These are phyloP conservation scores for Cordyceps fumosorosea DNA, from an alignment of 2,329 filamentous ascomycete genomes.

Conservation along the genomic window DNA sequence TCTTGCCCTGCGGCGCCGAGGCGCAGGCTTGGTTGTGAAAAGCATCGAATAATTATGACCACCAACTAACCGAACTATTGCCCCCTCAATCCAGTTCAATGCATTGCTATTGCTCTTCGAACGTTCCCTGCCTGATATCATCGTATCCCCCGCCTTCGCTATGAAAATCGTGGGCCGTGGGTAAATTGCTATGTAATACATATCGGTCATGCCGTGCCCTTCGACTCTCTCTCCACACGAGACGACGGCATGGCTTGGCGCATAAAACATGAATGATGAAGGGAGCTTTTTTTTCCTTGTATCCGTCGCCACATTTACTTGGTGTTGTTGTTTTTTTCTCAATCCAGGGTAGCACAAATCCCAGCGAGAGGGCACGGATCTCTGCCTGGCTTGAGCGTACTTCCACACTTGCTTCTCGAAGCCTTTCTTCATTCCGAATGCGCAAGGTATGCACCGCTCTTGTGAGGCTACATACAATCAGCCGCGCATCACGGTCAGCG, in stretches of 20 bases:
- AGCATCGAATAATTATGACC: too few species aligned
- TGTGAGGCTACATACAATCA: neutral
- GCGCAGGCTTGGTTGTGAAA: too few species aligned
- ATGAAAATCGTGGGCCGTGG: neutral
- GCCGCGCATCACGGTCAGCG: too few species aligned
- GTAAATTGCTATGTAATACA: neutral
- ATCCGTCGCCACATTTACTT: too few species aligned
- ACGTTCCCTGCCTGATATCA: neutral
- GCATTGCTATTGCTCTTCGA: neutral
- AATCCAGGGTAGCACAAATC: neutral
- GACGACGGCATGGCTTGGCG: neutral
- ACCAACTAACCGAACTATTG: too few species aligned
- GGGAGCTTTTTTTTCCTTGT: neutral
- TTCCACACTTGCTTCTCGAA: constrained; percentile 11
- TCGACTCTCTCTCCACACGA: neutral
- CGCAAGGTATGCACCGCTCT: neutral
- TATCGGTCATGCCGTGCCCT: neutral
- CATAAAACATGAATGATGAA: neutral
- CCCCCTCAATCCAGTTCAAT: neutral
- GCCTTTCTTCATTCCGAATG: neutral
- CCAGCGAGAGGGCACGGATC: neutral
- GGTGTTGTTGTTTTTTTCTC: too few species aligned
- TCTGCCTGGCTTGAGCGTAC: neutral
- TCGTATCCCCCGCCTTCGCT: neutral
- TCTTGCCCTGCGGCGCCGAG: too few species aligned